Conservation (phyloP, 306 rosid genomes). For the apple (Malus domestica) region DNA sequence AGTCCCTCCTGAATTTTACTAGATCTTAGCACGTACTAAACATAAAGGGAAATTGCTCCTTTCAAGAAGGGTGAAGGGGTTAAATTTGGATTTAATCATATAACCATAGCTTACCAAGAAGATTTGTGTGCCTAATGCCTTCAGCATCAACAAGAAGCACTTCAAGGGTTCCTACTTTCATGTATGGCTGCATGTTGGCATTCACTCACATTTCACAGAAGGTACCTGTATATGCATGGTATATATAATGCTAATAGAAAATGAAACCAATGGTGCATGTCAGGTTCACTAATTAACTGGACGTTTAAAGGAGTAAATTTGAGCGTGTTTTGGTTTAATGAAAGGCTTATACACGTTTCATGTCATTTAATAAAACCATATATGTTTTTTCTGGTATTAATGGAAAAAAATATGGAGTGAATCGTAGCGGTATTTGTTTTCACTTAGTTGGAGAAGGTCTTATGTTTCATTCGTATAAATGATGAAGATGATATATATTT, state of each 20-base stretch:
- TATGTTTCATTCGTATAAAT: no score
- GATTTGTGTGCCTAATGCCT: conserved; percentile 51
- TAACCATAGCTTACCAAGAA: conserved; percentile 42
- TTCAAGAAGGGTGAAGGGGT: background rate
- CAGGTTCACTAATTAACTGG: background rate
- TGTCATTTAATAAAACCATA: background rate
- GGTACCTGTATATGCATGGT: background rate
- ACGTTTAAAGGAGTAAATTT: background rate
- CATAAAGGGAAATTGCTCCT: background rate
- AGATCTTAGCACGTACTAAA: no score
- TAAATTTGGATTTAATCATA: background rate
- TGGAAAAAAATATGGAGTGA: no score
- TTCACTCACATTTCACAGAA: background rate
- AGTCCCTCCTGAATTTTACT: no score
- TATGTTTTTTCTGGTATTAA: background rate
- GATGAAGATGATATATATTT: background rate
- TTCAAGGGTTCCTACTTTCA: conserved; percentile 56
- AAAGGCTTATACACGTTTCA: background rate
- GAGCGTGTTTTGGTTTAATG: background rate
- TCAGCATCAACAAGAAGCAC: conserved; percentile 67
- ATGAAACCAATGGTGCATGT: background rate
- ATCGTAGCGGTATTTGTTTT: no score
- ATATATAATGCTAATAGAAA: background rate
- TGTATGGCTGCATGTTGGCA: conserved; percentile 11
- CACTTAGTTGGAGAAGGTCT: background rate